These are phyloP conservation scores for Thalassiosira hispida DNA, from an alignment of 352 stramenopile species.

Conservation along the genomic window DNA sequence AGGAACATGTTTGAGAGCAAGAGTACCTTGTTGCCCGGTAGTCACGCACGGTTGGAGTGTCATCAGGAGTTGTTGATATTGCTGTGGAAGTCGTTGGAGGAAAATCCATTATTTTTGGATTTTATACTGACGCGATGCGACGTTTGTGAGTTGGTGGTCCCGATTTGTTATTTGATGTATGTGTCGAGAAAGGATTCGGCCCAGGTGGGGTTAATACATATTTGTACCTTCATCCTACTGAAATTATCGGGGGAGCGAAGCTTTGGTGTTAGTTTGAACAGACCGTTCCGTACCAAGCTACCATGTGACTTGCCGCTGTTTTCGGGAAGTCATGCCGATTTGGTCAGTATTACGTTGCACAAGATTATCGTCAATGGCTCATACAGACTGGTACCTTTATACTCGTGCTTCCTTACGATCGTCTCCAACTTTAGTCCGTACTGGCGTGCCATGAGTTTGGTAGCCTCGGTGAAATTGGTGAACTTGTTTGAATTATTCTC, in stretches of 20 bases:
- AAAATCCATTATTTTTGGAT: conserved; percentile 95
- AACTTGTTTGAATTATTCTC: conserved; percentile 98
- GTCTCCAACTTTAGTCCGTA: conserved; percentile 99
- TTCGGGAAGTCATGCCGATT: conserved; percentile 94
- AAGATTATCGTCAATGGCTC: conserved; percentile 98
- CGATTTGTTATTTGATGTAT: conserved; percentile 90
- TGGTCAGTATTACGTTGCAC: conserved; percentile 96
- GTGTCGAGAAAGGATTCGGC: conserved; percentile 92
- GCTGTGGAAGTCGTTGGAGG: conserved; percentile 97
- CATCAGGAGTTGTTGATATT: conserved; percentile 97
- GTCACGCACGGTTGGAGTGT: conserved; percentile 93
- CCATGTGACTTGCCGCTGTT: conserved; percentile 94
- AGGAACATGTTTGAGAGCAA: conserved; percentile 95
- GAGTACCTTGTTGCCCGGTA: conserved; percentile 93
- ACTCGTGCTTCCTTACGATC: conserved; percentile 99
- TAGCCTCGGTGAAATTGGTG: conserved; percentile 92
- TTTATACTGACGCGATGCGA: conserved; percentile 94
- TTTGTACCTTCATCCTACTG: conserved; percentile 98
- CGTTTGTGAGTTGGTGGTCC: conserved; percentile 89
- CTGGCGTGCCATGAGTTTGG: conserved; percentile 95
- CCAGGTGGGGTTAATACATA: conserved; percentile 96
- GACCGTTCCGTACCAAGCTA: conserved; percentile 93
- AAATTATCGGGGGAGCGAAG: conserved; percentile 95
- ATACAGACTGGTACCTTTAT: conserved; percentile 95
- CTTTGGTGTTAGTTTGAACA: conserved; percentile 98